A percentile compares a stretch with the other conserved stretches of the same genome.
These are phyloP conservation scores for Nicotiana otophora DNA, from an alignment of 257 asterid genomes.

Conservation along the genomic window DNA sequence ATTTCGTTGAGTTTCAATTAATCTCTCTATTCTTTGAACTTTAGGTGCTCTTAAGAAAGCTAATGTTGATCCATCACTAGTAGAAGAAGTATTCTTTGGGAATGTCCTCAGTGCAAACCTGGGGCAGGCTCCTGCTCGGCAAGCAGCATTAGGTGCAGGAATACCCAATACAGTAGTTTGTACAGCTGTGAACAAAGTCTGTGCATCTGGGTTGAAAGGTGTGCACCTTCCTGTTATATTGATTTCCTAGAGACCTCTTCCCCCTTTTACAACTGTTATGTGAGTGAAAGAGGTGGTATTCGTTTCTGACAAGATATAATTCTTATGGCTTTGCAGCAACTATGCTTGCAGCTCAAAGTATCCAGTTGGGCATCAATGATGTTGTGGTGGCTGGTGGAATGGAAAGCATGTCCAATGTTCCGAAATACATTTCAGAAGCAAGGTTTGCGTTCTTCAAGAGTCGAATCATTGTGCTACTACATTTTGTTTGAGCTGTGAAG, in stretches of 20 bases:
- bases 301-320: slow-evolving; percentile 3
- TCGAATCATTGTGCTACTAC: not conserved
- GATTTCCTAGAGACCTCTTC: not conserved
- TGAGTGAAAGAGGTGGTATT: not conserved
- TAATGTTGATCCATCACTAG: slow-evolving; percentile 78
- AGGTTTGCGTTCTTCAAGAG: slow-evolving; percentile 45
- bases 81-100: slow-evolving; percentile 89
- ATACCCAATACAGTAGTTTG: slow-evolving; percentile 79
- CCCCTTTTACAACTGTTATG: not conserved
- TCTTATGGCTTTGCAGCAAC: slow-evolving; percentile 57
- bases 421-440: slow-evolving; percentile 91
- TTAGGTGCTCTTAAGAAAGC: slow-evolving; percentile 94
- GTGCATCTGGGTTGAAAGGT: slow-evolving; percentile 99
- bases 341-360: slow-evolving; percentile 89
- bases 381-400: slow-evolving; percentile 99
- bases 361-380: slow-evolving; percentile 88
- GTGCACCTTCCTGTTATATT: slow-evolving; percentile 7
- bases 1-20: not conserved
- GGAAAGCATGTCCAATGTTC: slow-evolving; percentile 98
- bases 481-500: not conserved
- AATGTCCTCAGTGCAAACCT: slow-evolving; percentile 96
- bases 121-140: slow-evolving; percentile 99
- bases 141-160: slow-evolving; percentile 98
- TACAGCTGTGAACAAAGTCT: slow-evolving; percentile 91
- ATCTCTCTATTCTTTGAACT: slow-evolving; percentile 10